Base-by-base conservation (phyloP, 1,139 yeast genomes). In the Meyerozyma athensensis region DNA sequence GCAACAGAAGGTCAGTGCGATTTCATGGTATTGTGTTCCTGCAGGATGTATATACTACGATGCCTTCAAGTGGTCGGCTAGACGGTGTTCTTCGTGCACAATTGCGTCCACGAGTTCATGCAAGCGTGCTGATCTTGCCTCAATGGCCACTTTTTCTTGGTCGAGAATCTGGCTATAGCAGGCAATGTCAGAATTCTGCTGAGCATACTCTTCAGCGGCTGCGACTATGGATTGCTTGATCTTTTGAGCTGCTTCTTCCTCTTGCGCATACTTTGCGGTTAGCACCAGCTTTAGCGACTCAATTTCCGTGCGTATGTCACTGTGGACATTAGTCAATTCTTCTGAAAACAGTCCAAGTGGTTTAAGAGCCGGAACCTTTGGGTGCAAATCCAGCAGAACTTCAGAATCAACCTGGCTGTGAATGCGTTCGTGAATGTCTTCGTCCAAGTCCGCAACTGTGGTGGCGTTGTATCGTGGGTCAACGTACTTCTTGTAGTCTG, bases 401-500 rank as follows among this genome's bases (percentile, higher is more conserved):
- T 64, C 73, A 2, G 41, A 34, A 3, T 51, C 52, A 3, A 75
- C 59, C 39, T 61, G 65, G 2, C 37, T 18, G 3, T 56, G 53
- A 2, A 71, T 69, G 18, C 41, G 42, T 0, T 47, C 48, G 35
- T 47, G 54, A 3, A 50, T 18, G 1, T 57, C 64, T 33, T 68
- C 74, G 35, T 72, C 79, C 16, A 75, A 39, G 39, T 72, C 78
- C 0, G 61, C 61, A 1, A 69, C 35, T 2, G 62, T 35, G 30
- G 59, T 41, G 7, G 59, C 52, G 22, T 39, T 44, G 36, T 39
- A 52, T 5, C 42, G 36, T 3, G 52, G 37, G 37, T 63, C 63
- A 5, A 51, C 54, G 31, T 54, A 50, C 46, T 65, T 70, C 9
- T 62, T 49, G 38, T 63, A 68, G 48, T 80, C 89, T 0, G 82